Percentiles rank a stretch among this genome's conserved stretches.
These are phyloP conservation scores for Lasiosphaeria miniovina DNA, from an alignment of 495 filamentous ascomycete species.

Conservation along the genomic window DNA sequence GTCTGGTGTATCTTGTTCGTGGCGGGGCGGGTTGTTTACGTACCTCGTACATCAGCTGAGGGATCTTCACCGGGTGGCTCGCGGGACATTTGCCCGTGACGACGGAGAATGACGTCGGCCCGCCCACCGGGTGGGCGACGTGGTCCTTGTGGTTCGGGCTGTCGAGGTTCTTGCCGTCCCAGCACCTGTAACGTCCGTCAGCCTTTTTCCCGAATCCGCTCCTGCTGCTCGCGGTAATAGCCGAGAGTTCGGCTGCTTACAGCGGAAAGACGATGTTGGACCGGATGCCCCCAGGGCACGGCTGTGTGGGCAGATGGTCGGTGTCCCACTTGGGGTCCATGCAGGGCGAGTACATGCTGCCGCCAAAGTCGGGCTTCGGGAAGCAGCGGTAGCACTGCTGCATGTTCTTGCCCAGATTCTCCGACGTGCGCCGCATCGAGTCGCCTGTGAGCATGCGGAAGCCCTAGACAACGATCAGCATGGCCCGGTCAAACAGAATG, in stretches of 20 bases:
- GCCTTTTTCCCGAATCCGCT: background rate
- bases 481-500: slow-evolving; percentile 3
- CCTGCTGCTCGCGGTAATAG: no score
- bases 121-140: slow-evolving; percentile 32
- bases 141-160: slow-evolving; percentile 37
- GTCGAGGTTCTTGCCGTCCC: slow-evolving; percentile 34
- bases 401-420: slow-evolving; percentile 24
- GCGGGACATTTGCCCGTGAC: slow-evolving; percentile 33
- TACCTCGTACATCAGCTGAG: slow-evolving; percentile 38
- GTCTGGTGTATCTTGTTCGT: background rate
- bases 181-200: slow-evolving; percentile 14
- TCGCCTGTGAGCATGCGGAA: slow-evolving; percentile 31
- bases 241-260: no score
- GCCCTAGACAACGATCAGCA: slow-evolving; percentile 10
- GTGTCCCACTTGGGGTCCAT: slow-evolving; percentile 29
- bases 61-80: slow-evolving; percentile 39
- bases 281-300: slow-evolving; percentile 35
- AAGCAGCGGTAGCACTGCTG: slow-evolving; percentile 40
- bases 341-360: slow-evolving; percentile 31
- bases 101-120: slow-evolving; percentile 16
- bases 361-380: slow-evolving; percentile 28
- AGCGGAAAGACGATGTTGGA: slow-evolving; percentile 41
- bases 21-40: background rate
- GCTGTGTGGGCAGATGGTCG: slow-evolving; percentile 24
- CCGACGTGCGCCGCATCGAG: slow-evolving; percentile 20